A percentile compares a stretch with the other conserved stretches of the same genome.
Evolutionary conservation across 176 grass and related monocot species (phyloP).

Genomic region (Triticum turgidum): DNA sequence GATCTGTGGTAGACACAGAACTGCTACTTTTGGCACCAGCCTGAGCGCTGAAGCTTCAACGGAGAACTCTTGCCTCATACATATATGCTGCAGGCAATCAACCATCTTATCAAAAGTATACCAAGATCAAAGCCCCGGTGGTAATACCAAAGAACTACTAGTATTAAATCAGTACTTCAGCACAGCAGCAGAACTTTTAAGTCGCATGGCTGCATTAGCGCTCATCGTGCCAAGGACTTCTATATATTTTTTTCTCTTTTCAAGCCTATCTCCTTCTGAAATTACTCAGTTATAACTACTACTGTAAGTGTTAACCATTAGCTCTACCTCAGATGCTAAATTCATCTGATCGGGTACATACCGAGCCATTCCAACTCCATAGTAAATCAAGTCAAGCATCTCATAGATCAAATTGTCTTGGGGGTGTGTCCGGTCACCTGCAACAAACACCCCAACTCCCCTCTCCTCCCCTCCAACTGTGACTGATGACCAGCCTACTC

Average conservation of each 20-base stretch:
- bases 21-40: background rate
- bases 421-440: slow-evolving; percentile 45
- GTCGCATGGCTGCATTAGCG: background rate
- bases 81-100: background rate
- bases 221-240: background rate
- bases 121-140: background rate
- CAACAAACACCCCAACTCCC: slow-evolving; percentile 47
- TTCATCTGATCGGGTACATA: slow-evolving; percentile 17
- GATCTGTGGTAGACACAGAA: background rate
- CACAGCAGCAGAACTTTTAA: background rate
- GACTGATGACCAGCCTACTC: slow-evolving; percentile 58
- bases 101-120: background rate
- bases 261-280: background rate
- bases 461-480: slow-evolving; percentile 42
- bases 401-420: slow-evolving; percentile 35
- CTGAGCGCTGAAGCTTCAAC: background rate
- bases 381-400: slow-evolving; percentile 52
- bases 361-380: slow-evolving; percentile 18
- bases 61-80: background rate
- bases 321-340: slow-evolving; percentile 29
- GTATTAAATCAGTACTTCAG: background rate
- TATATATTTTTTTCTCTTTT: background rate
- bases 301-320: background rate
- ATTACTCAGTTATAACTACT: slow-evolving; percentile 22
- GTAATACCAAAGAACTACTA: background rate